Base-by-base conservation (phyloP, 768 basidiomycete species). In the Serendipita sp. region DNA sequence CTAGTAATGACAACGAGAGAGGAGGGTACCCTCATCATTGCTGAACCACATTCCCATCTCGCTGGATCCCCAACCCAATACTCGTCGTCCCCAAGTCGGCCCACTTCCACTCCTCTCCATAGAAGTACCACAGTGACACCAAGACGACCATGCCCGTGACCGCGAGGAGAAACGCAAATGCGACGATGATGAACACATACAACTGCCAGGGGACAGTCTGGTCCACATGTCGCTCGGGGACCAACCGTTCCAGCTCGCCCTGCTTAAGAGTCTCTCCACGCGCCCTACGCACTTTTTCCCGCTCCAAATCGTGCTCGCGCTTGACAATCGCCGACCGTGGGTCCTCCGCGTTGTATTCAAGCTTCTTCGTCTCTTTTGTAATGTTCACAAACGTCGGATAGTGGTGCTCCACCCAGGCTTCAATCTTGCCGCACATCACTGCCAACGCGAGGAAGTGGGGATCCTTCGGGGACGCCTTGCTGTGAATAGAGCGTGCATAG, bases 321-420 rank as follows among this genome's bases (percentile, higher is more conserved):
- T 63, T 64, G 65, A 70, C 71, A 30, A 74, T 67, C 16, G 65
- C 62, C 7, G 72, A 69, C 41, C 74, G 70, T n/a, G 74, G 73
- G 65, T 75, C 75, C 13, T 62, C 69, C 3, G 69, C 66, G 20
- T 60, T 56, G 3, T 65, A 60, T 61, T 73, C 65, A 63, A 73
- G 69, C n/a, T 50, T 60, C 33, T 58, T 58, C 24, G 24, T 4
- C 26, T 58, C 53, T n/a, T 48, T 48, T 2, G 45, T 67, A 67
- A 80, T 66, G 3, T 72, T 71, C 45, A 99, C 81, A 76, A 95
- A 96, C 2, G 92, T 90, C 2, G 95, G 95, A 75, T 90, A 99
- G 72, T 94, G 79, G 67, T 85, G 87, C 73, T 97, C 95, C 63
- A 77, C 83, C 95, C 95, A 98, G 73, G 85, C 82, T 68, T 97